Conservation (phyloP, 2,329 filamentous ascomycete genomes). For the Fusarium xylarioides region DNA sequence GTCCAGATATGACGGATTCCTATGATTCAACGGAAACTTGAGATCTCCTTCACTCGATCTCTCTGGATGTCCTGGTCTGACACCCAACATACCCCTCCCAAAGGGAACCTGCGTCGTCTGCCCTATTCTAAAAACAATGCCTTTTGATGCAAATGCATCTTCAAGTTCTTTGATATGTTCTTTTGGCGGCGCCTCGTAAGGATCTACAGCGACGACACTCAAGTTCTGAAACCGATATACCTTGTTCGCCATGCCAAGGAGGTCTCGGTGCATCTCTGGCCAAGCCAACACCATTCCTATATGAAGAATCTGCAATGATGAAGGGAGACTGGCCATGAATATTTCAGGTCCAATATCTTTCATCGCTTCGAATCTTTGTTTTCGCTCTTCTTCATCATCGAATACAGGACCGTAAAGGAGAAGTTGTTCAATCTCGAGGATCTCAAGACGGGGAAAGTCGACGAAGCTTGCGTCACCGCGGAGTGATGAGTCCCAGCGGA, state of each 20-base stretch:
- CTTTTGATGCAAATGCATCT: conserved; percentile 27
- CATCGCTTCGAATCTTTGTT: conserved; percentile 24
- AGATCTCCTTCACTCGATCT: conserved; percentile 24
- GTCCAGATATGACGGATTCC: conserved; percentile 20
- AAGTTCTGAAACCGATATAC: conserved; percentile 36
- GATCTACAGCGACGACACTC: conserved; percentile 38
- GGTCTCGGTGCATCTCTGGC: conserved; percentile 40
- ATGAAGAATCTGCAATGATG: conserved; percentile 37
- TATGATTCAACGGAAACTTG: conserved; percentile 33
- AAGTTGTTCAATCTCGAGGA: conserved; percentile 41
- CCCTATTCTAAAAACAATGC: conserved; percentile 33
- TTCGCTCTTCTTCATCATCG: conserved; percentile 35
- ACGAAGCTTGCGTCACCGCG: conserved; percentile 38
- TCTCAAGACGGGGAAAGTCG: conserved; percentile 41
- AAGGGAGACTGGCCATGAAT: conserved; percentile 40
- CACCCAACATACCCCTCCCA: conserved; percentile 41
- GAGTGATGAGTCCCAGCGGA: conserved; percentile 39
- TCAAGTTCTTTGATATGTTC: conserved; percentile 34
- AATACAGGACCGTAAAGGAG: conserved; percentile 42
- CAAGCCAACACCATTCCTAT: conserved; percentile 42
- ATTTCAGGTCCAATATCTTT: conserved; percentile 35
- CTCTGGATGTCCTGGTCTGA: conserved; percentile 36
- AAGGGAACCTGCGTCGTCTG: conserved; percentile 40
- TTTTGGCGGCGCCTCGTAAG: conserved; percentile 30
- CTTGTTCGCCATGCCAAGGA: conserved; percentile 37